A percentile compares a stretch with the other conserved stretches of the same genome.
phyloP scores from a whole-genome alignment of 257 asterid species.

The Fraxinus cuspidata region DNA sequence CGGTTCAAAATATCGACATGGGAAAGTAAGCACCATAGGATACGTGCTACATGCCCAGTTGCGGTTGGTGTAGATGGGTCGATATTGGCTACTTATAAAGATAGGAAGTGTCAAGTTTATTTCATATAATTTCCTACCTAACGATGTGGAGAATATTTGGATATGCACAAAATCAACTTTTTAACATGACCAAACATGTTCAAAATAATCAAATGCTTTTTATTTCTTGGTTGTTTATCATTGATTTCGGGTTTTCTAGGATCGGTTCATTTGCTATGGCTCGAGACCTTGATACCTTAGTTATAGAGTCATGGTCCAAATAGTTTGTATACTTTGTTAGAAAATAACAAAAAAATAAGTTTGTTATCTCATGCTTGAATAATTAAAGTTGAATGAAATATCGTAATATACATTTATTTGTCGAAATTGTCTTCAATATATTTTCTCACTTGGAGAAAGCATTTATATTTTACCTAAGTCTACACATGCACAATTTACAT shows the following conservation, averaged over 20 bases:
- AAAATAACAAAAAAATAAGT: not conserved
- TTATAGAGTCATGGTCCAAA: not conserved
- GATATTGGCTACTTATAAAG: constrained; percentile 44
- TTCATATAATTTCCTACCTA: constrained; percentile 36
- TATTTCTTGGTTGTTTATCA: not conserved
- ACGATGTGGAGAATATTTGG: too few species aligned
- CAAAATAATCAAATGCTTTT: not conserved
- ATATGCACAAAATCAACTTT: not conserved
- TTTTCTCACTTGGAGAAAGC: not conserved
- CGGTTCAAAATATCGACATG: constrained; percentile 78
- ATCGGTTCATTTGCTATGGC: not conserved
- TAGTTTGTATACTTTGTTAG: not conserved
- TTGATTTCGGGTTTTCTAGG: not conserved
- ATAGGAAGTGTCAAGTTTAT: constrained; percentile 75
- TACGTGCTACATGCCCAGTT: constrained; percentile 80
- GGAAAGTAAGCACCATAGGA: constrained; percentile 68
- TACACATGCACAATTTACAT: not conserved
- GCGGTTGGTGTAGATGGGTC: constrained; percentile 80
- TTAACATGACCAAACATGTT: not conserved
- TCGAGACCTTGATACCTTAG: not conserved
- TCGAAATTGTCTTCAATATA: not conserved
- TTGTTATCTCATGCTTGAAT: not conserved
- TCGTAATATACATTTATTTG: not conserved
- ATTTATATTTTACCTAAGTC: not conserved
- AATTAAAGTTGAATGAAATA: not conserved